phyloP scores from a whole-genome alignment of 306 rosid species.

The Ochetophila trinervis region DNA sequence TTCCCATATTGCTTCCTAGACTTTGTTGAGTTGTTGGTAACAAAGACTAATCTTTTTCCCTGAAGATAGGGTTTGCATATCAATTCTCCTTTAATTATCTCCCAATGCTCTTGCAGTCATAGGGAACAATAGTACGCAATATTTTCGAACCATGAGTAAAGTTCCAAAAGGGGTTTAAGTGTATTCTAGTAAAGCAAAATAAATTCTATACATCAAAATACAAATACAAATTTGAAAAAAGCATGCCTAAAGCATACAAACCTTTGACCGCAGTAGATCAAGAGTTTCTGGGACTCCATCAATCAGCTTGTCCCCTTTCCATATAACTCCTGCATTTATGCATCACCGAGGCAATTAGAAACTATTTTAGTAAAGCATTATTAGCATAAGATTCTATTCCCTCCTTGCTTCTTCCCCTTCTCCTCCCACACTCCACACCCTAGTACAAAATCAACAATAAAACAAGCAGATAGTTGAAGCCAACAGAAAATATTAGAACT shows the following conservation, averaged over 20 bases:
- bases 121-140: slow-evolving; percentile 6
- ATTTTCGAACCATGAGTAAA: background rate
- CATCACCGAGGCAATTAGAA: background rate
- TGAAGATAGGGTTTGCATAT: slow-evolving; percentile 20
- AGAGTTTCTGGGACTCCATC: slow-evolving; percentile 95
- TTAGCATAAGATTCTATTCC: background rate
- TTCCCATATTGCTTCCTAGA: slow-evolving; percentile 99
- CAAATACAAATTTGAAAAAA: slow-evolving; percentile 12
- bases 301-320: slow-evolving; percentile 95
- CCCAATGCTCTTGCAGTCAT: slow-evolving; percentile 16
- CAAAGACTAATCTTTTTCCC: slow-evolving; percentile 96
- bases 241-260: slow-evolving; percentile 32
- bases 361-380: background rate
- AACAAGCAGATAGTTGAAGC: background rate
- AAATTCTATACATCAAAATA: background rate
- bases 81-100: slow-evolving; percentile 11
- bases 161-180: background rate
- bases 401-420: background rate
- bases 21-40: slow-evolving; percentile 97
- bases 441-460: background rate
- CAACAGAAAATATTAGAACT: background rate
- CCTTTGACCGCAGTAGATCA: slow-evolving; percentile 94
- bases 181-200: background rate
- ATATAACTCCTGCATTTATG: slow-evolving; percentile 79
- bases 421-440: background rate